A percentile compares a stretch with the other conserved stretches of the same genome.
phyloP scores from a whole-genome alignment of 768 basidiomycete species.

The Lactarius deliciosus region DNA sequence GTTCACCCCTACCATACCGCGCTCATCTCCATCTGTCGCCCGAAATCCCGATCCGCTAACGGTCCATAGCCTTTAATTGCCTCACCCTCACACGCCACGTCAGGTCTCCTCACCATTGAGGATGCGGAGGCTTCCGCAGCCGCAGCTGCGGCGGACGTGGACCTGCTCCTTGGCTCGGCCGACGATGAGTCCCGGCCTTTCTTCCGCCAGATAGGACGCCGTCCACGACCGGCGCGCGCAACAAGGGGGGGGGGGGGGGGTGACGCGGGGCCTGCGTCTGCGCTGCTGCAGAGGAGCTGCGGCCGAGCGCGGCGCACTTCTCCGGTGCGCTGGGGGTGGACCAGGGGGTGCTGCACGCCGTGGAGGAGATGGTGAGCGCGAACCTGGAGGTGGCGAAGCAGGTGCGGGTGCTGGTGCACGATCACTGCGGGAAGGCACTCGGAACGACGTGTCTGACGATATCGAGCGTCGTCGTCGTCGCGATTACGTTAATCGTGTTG shows the following conservation, averaged over 20 bases:
- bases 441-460: conserved; percentile 56
- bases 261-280: conserved; percentile 11
- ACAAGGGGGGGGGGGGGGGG: too few relatives aligned
- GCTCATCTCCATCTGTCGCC: conserved; percentile 37
- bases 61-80: conserved; percentile 46
- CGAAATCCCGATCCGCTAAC: conserved; percentile 14
- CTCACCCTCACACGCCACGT: conserved; percentile 30
- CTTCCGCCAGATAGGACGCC: conserved; percentile 31
- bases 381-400: conserved; percentile 67
- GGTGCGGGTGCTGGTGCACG: conserved; percentile 47
- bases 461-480: conserved; percentile 51
- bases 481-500: conserved; percentile 68
- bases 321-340: conserved; percentile 70
- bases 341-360: conserved; percentile 61
- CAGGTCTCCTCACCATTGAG: conserved; percentile 4
- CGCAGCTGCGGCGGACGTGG: neutral
- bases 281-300: too few relatives aligned
- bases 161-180: conserved; percentile 15
- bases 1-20: conserved; percentile 47
- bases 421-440: conserved; percentile 46
- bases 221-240: neutral
- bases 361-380: conserved; percentile 68
- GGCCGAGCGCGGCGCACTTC: conserved; percentile 76
- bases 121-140: neutral
- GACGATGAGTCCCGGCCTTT: conserved; percentile 30